Percentiles rank a stretch among this genome's conserved stretches.
Conservation (phyloP, 2,329 filamentous ascomycete species). For the Iodosphaeria phyllophila region DNA sequence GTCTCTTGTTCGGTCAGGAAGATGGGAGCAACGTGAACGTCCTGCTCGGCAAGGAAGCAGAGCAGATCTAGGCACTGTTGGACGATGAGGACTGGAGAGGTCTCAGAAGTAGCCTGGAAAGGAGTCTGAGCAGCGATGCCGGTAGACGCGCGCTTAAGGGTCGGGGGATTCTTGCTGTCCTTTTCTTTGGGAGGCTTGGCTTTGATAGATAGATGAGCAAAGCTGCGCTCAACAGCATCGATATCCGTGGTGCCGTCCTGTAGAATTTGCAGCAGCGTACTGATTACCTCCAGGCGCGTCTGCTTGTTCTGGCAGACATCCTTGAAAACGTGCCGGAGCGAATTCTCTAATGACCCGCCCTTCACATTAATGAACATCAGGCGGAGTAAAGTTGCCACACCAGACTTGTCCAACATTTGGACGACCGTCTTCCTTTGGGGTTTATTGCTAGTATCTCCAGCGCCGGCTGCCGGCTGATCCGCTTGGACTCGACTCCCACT, state of each 20-base stretch:
- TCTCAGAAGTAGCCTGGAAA: slow-evolving; percentile 54
- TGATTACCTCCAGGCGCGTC: slow-evolving; percentile 84
- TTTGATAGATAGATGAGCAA: slow-evolving; percentile 77
- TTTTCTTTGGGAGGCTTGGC: slow-evolving; percentile 64
- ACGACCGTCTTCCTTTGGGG: slow-evolving; percentile 63
- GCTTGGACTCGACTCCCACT: too few species aligned
- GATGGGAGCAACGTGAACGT: slow-evolving; percentile 72
- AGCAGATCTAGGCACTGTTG: slow-evolving; percentile 85
- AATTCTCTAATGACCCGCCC: slow-evolving; percentile 66
- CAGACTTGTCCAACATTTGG: slow-evolving; percentile 93
- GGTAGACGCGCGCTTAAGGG: slow-evolving; percentile 56
- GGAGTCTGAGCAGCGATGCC: slow-evolving; percentile 26
- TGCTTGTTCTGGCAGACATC: slow-evolving; percentile 95
- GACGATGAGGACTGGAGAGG: slow-evolving; percentile 85
- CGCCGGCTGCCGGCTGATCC: slow-evolving; percentile 11
- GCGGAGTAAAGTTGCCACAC: slow-evolving; percentile 88
- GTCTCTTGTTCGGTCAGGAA: slow-evolving; percentile 88
- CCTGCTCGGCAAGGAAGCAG: slow-evolving; percentile 67
- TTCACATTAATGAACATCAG: slow-evolving; percentile 88
- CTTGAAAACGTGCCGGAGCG: slow-evolving; percentile 71
- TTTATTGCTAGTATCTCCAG: slow-evolving; percentile 32
- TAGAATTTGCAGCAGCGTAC: slow-evolving; percentile 76
- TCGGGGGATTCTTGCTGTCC: slow-evolving; percentile 60
- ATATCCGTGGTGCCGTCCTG: slow-evolving; percentile 92
- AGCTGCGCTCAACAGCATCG: slow-evolving; percentile 85